Percentiles rank a stretch among this genome's conserved stretches.
Evolutionary conservation across 2,329 filamentous ascomycete species (phyloP).

Genomic region (Cercospora canescens): DNA sequence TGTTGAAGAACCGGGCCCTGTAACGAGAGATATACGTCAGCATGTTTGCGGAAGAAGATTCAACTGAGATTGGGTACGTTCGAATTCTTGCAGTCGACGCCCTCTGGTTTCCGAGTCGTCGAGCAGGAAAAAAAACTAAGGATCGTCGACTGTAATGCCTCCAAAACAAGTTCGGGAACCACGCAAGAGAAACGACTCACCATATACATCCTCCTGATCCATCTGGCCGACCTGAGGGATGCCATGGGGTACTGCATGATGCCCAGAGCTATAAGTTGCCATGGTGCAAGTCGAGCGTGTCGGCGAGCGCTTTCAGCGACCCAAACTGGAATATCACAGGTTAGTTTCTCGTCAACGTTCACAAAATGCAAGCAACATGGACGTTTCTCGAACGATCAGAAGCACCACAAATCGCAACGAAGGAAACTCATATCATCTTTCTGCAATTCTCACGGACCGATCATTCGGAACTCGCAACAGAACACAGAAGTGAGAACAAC

Average conservation of each 20-base stretch:
- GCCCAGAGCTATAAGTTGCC: conserved; percentile 20
- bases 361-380: background rate
- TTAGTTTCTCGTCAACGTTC: background rate
- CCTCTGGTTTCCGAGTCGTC: no score
- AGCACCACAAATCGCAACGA: background rate
- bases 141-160: background rate
- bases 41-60: background rate
- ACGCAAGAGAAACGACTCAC: conserved; percentile 11
- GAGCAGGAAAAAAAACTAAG: background rate
- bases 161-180: background rate
- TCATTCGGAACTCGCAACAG: background rate
- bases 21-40: background rate
- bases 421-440: background rate
- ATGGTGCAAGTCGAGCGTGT: conserved; percentile 6
- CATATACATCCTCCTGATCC: conserved; percentile 18
- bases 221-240: conserved; percentile 13
- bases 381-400: background rate
- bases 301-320: background rate
- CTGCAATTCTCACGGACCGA: background rate
- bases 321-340: background rate
- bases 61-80: background rate
- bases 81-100: background rate
- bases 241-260: conserved; percentile 18
- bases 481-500: background rate
- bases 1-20: conserved; percentile 17